Conservation (phyloP, 2,329 filamentous ascomycete genomes). For the Drechslerella dactyloides region DNA sequence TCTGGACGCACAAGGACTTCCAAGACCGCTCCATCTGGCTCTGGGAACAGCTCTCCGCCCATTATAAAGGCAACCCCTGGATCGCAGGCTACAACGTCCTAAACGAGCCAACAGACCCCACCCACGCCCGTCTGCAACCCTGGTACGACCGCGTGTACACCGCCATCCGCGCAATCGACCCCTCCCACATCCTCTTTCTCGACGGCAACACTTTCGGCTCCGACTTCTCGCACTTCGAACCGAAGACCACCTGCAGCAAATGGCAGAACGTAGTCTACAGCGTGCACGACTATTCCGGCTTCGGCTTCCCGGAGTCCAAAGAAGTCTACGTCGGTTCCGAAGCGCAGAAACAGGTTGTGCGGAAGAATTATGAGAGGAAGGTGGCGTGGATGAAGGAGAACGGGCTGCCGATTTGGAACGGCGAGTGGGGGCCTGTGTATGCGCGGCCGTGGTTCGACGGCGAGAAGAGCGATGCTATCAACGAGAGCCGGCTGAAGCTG, state of each 20-base stretch:
- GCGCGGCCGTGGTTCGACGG: slow-evolving; percentile 58
- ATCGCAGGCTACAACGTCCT: slow-evolving; percentile 60
- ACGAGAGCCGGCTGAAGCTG: slow-evolving; percentile 61
- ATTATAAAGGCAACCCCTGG: slow-evolving; percentile 60
- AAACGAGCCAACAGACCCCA: slow-evolving; percentile 57
- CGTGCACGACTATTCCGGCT: slow-evolving; percentile 64
- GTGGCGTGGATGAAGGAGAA: slow-evolving; percentile 60
- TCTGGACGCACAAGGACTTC: slow-evolving; percentile 62
- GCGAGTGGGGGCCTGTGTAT: slow-evolving; percentile 65
- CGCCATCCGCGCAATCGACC: slow-evolving; percentile 59
- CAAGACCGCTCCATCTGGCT: slow-evolving; percentile 61
- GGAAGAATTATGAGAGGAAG: slow-evolving; percentile 59
- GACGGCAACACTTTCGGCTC: slow-evolving; percentile 66
- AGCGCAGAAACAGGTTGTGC: slow-evolving; percentile 60
- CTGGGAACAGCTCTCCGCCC: slow-evolving; percentile 60
- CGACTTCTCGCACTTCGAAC: slow-evolving; percentile 55
- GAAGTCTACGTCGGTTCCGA: slow-evolving; percentile 60
- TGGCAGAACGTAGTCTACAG: slow-evolving; percentile 62
- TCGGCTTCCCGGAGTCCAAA: slow-evolving; percentile 61
- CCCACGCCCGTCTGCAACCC: slow-evolving; percentile 57
- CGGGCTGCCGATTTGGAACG: slow-evolving; percentile 62
- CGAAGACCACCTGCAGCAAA: slow-evolving; percentile 51
- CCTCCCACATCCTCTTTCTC: slow-evolving; percentile 63
- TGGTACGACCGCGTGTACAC: slow-evolving; percentile 60
- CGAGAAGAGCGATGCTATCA: slow-evolving; percentile 58